Conservation (phyloP, 139 green algal species). For the Spirogloea muscicola region DNA sequence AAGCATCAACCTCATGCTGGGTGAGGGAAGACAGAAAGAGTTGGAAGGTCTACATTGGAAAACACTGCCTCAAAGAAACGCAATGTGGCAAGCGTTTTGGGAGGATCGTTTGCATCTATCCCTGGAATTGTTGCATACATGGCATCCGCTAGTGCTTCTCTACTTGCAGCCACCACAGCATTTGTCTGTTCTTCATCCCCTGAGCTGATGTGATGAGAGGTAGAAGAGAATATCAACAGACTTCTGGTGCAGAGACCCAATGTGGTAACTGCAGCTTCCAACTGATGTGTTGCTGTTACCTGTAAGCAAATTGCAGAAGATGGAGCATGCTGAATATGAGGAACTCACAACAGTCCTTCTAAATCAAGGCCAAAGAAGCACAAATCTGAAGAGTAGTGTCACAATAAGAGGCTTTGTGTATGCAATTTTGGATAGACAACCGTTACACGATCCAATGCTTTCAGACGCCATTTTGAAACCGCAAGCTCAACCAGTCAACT, state of each 20-base stretch:
- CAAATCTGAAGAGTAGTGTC: not conserved
- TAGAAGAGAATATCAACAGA: no score
- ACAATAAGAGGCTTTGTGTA: not conserved
- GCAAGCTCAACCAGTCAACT: no score
- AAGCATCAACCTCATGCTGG: no score
- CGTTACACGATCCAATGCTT: no score
- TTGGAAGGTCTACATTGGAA: no score
- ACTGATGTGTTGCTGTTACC: constrained; percentile 71
- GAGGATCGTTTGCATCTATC: constrained; percentile 90
- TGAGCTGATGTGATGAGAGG: constrained; percentile 25
- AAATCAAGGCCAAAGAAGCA: not conserved
- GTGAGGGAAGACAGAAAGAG: no score
- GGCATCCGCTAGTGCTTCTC: constrained; percentile 63
- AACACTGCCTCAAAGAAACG: constrained; percentile 69
- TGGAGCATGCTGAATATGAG: not conserved
- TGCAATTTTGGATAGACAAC: no score
- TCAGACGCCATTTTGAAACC: no score
- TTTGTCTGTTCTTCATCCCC: constrained; percentile 13
- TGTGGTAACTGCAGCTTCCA: constrained; percentile 56
- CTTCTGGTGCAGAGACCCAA: constrained; percentile 69
- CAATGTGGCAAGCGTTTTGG: constrained; percentile 77
- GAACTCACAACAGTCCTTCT: not conserved
- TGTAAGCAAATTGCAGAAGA: constrained; percentile 20
- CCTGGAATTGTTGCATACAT: constrained; percentile 78
- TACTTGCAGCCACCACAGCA: not conserved